Base-by-base conservation (phyloP, 495 filamentous ascomycete genomes). In the Pseudoneurospora amorphoporcata region DNA sequence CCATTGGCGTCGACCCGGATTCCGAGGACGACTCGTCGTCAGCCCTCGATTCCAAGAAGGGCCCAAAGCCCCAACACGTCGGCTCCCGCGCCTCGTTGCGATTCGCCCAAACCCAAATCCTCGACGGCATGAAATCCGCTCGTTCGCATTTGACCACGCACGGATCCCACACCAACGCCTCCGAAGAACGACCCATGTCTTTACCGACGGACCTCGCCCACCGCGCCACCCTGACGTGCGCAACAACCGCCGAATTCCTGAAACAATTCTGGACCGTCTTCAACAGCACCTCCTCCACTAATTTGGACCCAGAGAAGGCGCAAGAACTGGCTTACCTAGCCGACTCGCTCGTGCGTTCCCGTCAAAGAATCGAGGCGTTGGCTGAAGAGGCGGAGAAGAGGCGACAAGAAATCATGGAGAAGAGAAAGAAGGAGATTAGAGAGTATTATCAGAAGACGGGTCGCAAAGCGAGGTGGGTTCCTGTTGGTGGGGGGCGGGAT, bases 261-360 rank as follows among this genome's bases (percentile, higher is more conserved):
- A 90, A 92, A 74, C 94, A 98, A 78, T 99, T 98, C 84, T 98
- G 94, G 94, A 84, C 88, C 42, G 88, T 92, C 4, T 98, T 95
- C 76, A 83, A 95, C 8, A 97, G 94, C 0, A 93, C 92, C 3
- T 91, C 95, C 78, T 91, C 95, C 78, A 1, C 3, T 2, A 2
- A 23, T 16, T 16, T 9, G 39, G 70, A 72, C 58, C 14, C 74
- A 8, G 88, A 90, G 58, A 89, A 91, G n/a, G 14, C 32, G 17
- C 82, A 83, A 32, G 94, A 97, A 78, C 85, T 96, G 1, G 86
- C 88, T 3, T 91, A 90, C 42, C 83, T 97, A 42, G 89, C 92
- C 17, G 91, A 96, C 74, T 91, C 93, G 6, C 84, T 99, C 17
- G 86, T 87, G 42, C 87, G 91, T 70, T 92, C 91, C 3, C 85